phyloP scores from a whole-genome alignment of 2,329 filamentous ascomycete genomes.

The Gaeumannomyces tritici region DNA sequence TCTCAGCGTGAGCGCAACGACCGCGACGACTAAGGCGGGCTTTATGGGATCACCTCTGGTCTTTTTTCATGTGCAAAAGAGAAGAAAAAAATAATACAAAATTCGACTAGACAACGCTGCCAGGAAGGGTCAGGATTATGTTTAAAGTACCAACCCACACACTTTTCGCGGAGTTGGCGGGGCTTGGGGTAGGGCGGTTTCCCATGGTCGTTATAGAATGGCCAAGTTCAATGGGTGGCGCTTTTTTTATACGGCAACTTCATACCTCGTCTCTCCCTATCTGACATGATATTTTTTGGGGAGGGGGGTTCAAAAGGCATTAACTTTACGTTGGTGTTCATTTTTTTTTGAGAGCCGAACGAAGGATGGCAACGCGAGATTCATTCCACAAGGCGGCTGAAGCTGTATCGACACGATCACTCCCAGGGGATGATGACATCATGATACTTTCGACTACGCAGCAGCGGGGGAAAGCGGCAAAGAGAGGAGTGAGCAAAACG shows the following conservation, averaged over 20 bases:
- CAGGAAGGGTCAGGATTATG: background rate
- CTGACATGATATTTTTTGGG: background rate
- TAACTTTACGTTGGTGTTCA: background rate
- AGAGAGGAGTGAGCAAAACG: background rate
- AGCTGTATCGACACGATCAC: too few species aligned
- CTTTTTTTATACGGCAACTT: background rate
- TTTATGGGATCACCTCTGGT: background rate
- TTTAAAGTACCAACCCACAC: background rate
- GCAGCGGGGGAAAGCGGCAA: background rate
- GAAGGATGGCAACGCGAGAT: background rate
- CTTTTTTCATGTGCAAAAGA: background rate
- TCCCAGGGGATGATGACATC: background rate
- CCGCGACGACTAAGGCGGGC: constrained; percentile 40
- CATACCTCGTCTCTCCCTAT: background rate
- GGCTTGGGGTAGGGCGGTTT: background rate
- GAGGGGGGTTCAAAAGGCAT: background rate
- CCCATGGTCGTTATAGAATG: background rate
- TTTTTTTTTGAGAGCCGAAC: background rate
- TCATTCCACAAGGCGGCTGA: background rate
- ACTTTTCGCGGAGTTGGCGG: background rate
- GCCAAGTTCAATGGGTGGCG: background rate
- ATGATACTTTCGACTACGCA: too few species aligned
- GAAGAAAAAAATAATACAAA: background rate
- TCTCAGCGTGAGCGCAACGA: constrained; percentile 30
- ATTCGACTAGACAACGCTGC: background rate